A percentile compares a stretch with the other conserved stretches of the same genome.
These are phyloP conservation scores for Synchytrium microbalum DNA, from an alignment of 371 early-diverging fungal species.

Conservation along the genomic window DNA sequence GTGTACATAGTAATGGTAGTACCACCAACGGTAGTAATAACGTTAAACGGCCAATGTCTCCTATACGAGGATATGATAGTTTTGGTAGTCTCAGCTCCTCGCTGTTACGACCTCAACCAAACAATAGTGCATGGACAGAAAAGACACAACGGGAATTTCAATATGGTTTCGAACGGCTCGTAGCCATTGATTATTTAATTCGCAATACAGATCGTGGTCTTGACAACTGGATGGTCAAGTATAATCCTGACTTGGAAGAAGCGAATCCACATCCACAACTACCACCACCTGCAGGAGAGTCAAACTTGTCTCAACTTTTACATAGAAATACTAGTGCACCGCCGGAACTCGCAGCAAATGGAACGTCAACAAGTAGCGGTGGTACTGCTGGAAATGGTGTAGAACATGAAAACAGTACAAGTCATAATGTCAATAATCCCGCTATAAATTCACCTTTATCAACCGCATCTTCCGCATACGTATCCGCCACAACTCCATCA, in stretches of 20 bases:
- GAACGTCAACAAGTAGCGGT: slow-evolving; percentile 9
- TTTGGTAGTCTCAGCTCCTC: background rate
- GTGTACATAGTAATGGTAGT: background rate
- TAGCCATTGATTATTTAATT: slow-evolving; percentile 80
- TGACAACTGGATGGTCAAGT: slow-evolving; percentile 87
- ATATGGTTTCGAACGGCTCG: slow-evolving; percentile 73
- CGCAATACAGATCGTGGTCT: slow-evolving; percentile 85
- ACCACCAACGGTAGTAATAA: background rate
- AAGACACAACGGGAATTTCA: slow-evolving; percentile 61
- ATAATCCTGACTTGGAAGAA: slow-evolving; percentile 4
- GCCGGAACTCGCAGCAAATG: slow-evolving; percentile 13
- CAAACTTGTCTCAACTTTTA: background rate
- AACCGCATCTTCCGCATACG: background rate
- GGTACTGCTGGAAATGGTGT: slow-evolving; percentile 7
- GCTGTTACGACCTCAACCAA: slow-evolving; percentile 12
- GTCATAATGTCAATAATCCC: too few species aligned
- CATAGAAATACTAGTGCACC: slow-evolving; percentile 35
- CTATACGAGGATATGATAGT: background rate
- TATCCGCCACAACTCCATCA: background rate
- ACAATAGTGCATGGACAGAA: slow-evolving; percentile 48
- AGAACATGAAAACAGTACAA: too few species aligned
- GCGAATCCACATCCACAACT: background rate
- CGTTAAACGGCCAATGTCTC: background rate
- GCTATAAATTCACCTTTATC: too few species aligned
- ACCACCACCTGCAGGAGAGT: background rate